A percentile compares a stretch with the other conserved stretches of the same genome.
phyloP scores from a whole-genome alignment of 805 yeast species.

The Brettanomyces bruxellensis region DNA sequence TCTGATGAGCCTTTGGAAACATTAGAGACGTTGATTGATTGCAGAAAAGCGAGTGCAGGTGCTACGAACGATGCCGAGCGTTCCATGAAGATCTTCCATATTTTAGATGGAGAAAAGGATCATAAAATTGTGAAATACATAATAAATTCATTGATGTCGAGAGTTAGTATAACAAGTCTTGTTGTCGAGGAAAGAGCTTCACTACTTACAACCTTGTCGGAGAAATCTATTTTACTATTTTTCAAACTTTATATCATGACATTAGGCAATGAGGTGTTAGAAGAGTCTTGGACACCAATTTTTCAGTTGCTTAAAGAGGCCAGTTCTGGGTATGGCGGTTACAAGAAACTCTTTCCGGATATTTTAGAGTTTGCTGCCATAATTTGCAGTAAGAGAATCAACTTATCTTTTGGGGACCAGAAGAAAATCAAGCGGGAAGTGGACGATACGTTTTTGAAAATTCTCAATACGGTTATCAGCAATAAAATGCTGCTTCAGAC shows the following conservation, averaged over 20 bases:
- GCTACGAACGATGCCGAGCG: conserved; percentile 18
- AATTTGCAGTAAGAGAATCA: conserved; percentile 48
- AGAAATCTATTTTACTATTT: conserved; percentile 38
- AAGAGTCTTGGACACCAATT: conserved; percentile 64
- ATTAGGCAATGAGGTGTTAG: conserved; percentile 66
- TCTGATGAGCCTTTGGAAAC: conserved; percentile 65
- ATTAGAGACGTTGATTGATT: conserved; percentile 51
- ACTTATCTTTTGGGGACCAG: conserved; percentile 52
- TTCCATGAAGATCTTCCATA: conserved; percentile 58
- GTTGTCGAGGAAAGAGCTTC: conserved; percentile 32
- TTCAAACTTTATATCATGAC: conserved; percentile 53
- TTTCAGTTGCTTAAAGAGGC: conserved; percentile 54
- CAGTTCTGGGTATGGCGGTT: conserved; percentile 35
- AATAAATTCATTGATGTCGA: conserved; percentile 42
- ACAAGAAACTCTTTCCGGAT: conserved; percentile 41
- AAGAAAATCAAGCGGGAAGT: conserved; percentile 49
- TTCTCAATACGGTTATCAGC: conserved; percentile 16
- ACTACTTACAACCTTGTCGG: conserved; percentile 37
- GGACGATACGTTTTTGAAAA: conserved; percentile 18
- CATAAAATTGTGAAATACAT: conserved; percentile 63
- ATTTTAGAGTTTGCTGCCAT: conserved; percentile 43
- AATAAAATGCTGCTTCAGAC: conserved; percentile 12
- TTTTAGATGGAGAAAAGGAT: conserved; percentile 78
- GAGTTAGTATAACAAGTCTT: conserved; percentile 29
- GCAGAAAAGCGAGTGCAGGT: conserved; percentile 13